Base-by-base conservation (phyloP, 345 rosid genomes). In the Corchorus capsularis region DNA sequence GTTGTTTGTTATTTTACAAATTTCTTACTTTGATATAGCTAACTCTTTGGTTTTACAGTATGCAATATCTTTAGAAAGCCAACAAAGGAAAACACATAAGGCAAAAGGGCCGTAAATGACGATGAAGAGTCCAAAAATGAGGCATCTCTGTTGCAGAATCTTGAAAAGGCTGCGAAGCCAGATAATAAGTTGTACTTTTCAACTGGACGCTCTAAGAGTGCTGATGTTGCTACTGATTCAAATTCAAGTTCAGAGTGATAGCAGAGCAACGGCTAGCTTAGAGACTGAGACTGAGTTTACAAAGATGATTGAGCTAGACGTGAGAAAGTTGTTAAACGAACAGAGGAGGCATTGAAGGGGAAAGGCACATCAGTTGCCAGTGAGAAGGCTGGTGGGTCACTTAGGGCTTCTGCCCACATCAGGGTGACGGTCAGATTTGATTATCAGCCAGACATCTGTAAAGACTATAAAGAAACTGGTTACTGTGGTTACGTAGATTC, bases 391-490 rank as follows among this genome's bases (percentile, higher is more conserved):
- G 97, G 97, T 20, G 94, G 98, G 37, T 70, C 97, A 60, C 86
- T 92, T 55, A 87, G 98, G 83, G 97, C 98, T 63, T 94, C 97
- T 76, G 98, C 98, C 70, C 97, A 94, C 72, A 89, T 94, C 19
- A 86, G 96, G 79, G 97, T 91, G 1, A 89, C 97, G 0, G 97
- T 97, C 10, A 92, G 97, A 78, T 94, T 91, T 71, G 96, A 94
- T 85, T 94, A 92, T 80, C 97, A 92, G 75, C 98, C 96, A 8
- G 97, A 94, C 43, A 91, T 94, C 0, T 94, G 97, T 71, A 94
- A 94, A 73, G 98, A 94, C 72, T 94, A 94, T 85, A 94, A 94
- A 80, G 97, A 94, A 76, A 92, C 98, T 6, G 98, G 97, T 66
- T 91, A 92, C 60, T 92, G 98, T 85, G 97, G 98, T 6, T 92